phyloP scores from a whole-genome alignment of 805 yeast species.

The Wickerhamiella lipophila region DNA sequence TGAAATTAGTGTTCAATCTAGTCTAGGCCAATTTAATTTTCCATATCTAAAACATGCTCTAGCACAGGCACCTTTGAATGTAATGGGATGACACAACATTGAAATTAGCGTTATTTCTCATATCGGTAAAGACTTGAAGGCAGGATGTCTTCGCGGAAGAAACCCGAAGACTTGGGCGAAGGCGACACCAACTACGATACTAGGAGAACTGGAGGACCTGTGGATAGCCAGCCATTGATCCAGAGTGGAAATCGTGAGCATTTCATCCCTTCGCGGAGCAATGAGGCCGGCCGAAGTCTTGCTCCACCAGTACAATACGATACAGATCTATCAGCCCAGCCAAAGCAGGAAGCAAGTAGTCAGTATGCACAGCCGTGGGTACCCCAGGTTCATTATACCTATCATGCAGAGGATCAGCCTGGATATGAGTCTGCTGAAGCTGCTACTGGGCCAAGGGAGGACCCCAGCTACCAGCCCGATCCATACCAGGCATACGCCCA shows the following conservation, averaged over 20 bases:
- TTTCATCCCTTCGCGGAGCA: neutral
- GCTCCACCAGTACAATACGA: neutral
- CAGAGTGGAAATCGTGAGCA: neutral
- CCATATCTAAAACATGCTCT: slow-evolving; percentile 8
- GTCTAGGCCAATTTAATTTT: neutral
- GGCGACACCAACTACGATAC: neutral
- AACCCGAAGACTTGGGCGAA: slow-evolving; percentile 1
- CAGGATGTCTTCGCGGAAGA: slow-evolving; percentile 4
- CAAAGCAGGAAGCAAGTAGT: neutral
- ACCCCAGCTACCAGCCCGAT: neutral
- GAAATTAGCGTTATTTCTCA: slow-evolving; percentile 6
- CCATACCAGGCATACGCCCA: neutral
- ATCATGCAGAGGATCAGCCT: neutral
- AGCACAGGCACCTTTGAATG: slow-evolving; percentile 10
- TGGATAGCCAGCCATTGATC: neutral
- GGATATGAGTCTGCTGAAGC: slow-evolving; percentile 4
- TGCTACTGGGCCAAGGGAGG: neutral
- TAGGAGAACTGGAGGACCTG: neutral
- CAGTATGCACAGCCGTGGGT: slow-evolving; percentile 3
- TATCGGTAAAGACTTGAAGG: neutral
- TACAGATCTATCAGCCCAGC: neutral
- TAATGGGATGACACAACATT: slow-evolving; percentile 10
- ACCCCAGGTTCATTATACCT: neutral
- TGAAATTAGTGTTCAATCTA: neutral
- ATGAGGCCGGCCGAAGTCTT: neutral